Conservation (phyloP, 1,284 basidiomycete genomes). For the Apiotrichum montevideense region DNA sequence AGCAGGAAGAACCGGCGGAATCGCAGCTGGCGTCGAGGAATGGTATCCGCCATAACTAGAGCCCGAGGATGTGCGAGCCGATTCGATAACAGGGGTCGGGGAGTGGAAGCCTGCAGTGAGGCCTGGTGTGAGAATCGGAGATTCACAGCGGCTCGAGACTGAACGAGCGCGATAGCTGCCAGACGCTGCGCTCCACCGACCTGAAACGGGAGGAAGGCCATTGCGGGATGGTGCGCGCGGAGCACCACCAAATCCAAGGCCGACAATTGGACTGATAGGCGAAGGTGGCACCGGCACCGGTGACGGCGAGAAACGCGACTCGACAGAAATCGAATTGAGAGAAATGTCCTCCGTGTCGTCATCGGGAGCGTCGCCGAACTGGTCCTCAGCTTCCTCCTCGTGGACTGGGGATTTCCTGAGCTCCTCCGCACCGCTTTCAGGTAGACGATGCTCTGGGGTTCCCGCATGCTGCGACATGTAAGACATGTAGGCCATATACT, state of each 20-base stretch:
- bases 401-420: background rate
- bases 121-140: constrained; percentile 21
- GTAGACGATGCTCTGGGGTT: constrained; percentile 3
- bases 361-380: constrained; percentile 55
- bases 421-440: constrained; percentile 20
- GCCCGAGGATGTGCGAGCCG: background rate
- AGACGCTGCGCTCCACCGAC: constrained; percentile 16
- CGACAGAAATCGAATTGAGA: constrained; percentile 34
- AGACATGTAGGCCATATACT: constrained; percentile 37
- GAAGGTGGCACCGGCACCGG: constrained; percentile 9
- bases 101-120: constrained; percentile 17
- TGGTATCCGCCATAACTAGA: constrained; percentile 2
- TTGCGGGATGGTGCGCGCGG: constrained; percentile 12
- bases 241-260: constrained; percentile 9
- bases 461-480: constrained; percentile 25
- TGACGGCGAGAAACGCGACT: constrained; percentile 8
- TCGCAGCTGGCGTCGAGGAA: background rate
- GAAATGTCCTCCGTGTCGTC: constrained; percentile 45
- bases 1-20: background rate
- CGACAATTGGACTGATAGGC: constrained; percentile 16
- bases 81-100: constrained; percentile 1
- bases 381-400: constrained; percentile 27
- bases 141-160: constrained; percentile 15
- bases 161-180: constrained; percentile 15
- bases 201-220: constrained; percentile 17